Conservation (phyloP, 352 stramenopile genomes). For the Phytophthora chlamydospora region DNA sequence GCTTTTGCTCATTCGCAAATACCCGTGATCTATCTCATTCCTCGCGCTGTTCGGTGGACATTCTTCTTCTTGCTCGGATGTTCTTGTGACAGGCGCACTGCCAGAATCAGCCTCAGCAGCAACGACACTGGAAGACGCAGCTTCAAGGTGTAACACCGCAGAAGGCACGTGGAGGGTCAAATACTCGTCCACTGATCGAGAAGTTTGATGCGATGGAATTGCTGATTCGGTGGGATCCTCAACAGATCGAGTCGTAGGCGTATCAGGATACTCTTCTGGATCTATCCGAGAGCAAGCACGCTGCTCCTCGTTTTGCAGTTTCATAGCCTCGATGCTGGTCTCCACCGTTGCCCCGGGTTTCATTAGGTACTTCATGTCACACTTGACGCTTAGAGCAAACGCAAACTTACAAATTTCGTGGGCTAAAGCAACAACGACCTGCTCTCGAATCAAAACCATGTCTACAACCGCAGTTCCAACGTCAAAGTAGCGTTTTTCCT, state of each 20-base stretch:
- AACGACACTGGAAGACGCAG: slow-evolving; percentile 17
- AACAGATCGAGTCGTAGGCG: slow-evolving; percentile 32
- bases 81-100: slow-evolving; percentile 13
- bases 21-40: background rate
- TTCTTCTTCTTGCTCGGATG: slow-evolving; percentile 11
- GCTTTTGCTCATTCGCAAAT: slow-evolving; percentile 17
- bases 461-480: slow-evolving; percentile 57
- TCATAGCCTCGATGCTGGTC: background rate
- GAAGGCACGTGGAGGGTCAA: slow-evolving; percentile 27
- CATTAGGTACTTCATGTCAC: slow-evolving; percentile 13
- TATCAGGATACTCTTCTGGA: slow-evolving; percentile 16
- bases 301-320: slow-evolving; percentile 1
- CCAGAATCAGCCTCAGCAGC: background rate
- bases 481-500: slow-evolving; percentile 71
- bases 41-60: background rate
- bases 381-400: slow-evolving; percentile 18
- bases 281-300: background rate
- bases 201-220: slow-evolving; percentile 20
- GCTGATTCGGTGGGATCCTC: slow-evolving; percentile 14
- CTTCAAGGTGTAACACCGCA: slow-evolving; percentile 25
- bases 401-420: slow-evolving; percentile 49
- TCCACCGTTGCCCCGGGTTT: slow-evolving; percentile 3
- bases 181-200: slow-evolving; percentile 27
- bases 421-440: slow-evolving; percentile 38
- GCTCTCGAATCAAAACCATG: slow-evolving; percentile 37